phyloP scores from a whole-genome alignment of 208 protist species.

The Acanthamoeba rhysodes region DNA sequence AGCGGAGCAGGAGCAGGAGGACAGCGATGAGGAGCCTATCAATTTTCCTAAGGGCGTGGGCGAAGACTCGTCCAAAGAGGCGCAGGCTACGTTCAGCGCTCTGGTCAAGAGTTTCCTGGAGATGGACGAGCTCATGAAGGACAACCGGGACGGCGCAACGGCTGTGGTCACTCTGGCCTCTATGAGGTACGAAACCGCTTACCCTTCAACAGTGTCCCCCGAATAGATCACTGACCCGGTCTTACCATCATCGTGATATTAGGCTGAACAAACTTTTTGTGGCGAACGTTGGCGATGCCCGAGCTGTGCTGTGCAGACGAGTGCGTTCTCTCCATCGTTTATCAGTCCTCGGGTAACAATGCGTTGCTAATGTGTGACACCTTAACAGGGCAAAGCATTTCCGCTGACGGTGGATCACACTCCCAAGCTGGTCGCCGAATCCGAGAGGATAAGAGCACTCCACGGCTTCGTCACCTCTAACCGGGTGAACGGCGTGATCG shows the following conservation, averaged over 20 bases:
- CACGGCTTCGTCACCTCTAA: slow-evolving; percentile 73
- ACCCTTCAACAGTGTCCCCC: neutral
- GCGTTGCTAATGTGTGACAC: neutral
- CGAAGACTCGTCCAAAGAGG: slow-evolving; percentile 27
- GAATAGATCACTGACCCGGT: neutral
- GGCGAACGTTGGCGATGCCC: slow-evolving; percentile 74
- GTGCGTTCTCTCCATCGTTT: neutral
- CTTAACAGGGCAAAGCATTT: slow-evolving; percentile 62
- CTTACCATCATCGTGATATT: neutral
- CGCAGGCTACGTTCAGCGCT: neutral
- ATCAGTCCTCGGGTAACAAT: neutral
- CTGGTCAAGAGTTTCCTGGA: slow-evolving; percentile 65
- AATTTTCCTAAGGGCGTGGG: slow-evolving; percentile 23
- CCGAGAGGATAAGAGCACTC: slow-evolving; percentile 52
- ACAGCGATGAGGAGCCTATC: slow-evolving; percentile 33
- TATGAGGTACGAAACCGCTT: neutral
- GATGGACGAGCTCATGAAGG: slow-evolving; percentile 74
- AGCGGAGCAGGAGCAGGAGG: slow-evolving; percentile 3
- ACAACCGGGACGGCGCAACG: slow-evolving; percentile 67
- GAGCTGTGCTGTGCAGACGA: slow-evolving; percentile 39
- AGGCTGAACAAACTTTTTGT: slow-evolving; percentile 74
- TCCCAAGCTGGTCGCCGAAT: slow-evolving; percentile 36
- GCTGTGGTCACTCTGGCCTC: slow-evolving; percentile 65
- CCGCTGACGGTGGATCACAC: slow-evolving; percentile 73
- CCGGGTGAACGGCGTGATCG: slow-evolving; percentile 72